Evolutionary conservation across 192 early-diverging fungal genomes (phyloP), one percentile per base, ranked within the genome.

Genomic region (Haplosporangium gracile): DNA sequence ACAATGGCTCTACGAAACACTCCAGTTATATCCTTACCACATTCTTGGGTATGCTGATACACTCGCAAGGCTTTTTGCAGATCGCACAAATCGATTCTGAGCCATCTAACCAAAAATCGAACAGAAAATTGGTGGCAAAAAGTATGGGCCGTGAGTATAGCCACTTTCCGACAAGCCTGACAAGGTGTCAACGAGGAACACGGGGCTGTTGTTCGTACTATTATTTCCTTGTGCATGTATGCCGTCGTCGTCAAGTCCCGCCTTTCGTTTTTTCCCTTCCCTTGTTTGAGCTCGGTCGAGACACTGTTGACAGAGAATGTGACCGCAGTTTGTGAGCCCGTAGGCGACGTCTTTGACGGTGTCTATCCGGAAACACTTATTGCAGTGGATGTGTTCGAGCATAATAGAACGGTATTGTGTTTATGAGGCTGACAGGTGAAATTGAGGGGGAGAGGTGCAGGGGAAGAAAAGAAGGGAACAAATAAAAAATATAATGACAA

Each of bases 301-400:
- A 68, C 84, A 86, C n/a, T 43, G 22, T 18, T 77, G 70, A 53
- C 84, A 86, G 8, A 78, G 39, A 18, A 86, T 60, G 74, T 86
- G 84, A 0, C 84, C 84, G 29, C 84, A 86, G 22, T 76, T 70
- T 36, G 79, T 78, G 38, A 86, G 57, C 65, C 76, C 55, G 40
- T 81, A 80, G 5, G 29, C 0, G 4, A 60, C 24, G 7, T 77
- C 79, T 5, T 36, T 22, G 4, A 60, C 34, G 5, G 84, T 60
- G 22, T 77, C 75, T 9, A 29, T 65, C 60, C 60, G 70, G 42
- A 86, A 86, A 72, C 84, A 86, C 42, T 78, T 86, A 40, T 81
- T 81, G 40, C 84, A 86, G 34, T 86, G 79, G 16, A 86, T 49
- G 69, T 76, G 72, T 68, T 85, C 80, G 51, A 85, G 72, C 7